Evolutionary conservation across 768 basidiomycete genomes (phyloP).

Genomic region (Pleurotus platypus): DNA sequence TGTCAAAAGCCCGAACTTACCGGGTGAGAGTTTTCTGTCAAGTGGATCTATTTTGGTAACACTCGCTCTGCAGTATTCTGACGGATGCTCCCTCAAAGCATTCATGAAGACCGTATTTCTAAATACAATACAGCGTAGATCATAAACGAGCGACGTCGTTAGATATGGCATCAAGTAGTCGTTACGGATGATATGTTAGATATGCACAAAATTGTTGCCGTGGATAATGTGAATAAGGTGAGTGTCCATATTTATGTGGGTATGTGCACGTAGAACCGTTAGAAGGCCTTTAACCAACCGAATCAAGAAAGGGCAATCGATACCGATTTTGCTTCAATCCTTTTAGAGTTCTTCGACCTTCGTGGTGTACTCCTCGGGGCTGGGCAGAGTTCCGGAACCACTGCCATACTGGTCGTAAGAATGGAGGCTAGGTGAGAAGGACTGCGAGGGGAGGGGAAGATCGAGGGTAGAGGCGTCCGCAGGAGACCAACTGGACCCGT

Average conservation of each 20-base stretch:
- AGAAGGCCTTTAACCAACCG: slow-evolving; percentile 9
- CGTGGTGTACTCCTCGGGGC: slow-evolving; percentile 38
- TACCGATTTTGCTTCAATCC: neutral
- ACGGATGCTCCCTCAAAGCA: too few relatives aligned
- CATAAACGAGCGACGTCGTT: neutral
- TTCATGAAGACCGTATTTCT: too few relatives aligned
- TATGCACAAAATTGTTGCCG: neutral
- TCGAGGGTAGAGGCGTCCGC: slow-evolving; percentile 24
- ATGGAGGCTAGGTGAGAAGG: slow-evolving; percentile 22
- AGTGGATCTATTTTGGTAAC: neutral
- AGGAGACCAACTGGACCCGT: slow-evolving; percentile 39
- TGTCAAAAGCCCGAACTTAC: neutral
- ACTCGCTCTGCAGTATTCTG: neutral
- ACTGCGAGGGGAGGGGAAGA: slow-evolving; percentile 30
- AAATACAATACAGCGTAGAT: too few relatives aligned
- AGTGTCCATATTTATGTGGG: neutral
- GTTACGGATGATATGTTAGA: neutral
- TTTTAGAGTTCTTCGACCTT: neutral
- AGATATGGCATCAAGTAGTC: neutral
- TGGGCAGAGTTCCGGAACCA: slow-evolving; percentile 32
- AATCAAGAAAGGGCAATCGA: slow-evolving; percentile 6
- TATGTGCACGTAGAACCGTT: neutral
- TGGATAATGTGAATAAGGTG: neutral
- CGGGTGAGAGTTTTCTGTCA: slow-evolving; percentile 2
- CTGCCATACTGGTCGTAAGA: slow-evolving; percentile 31